phyloP scores from a whole-genome alignment of 2,329 filamentous ascomycete genomes.

The Fusarium sublunatum region DNA sequence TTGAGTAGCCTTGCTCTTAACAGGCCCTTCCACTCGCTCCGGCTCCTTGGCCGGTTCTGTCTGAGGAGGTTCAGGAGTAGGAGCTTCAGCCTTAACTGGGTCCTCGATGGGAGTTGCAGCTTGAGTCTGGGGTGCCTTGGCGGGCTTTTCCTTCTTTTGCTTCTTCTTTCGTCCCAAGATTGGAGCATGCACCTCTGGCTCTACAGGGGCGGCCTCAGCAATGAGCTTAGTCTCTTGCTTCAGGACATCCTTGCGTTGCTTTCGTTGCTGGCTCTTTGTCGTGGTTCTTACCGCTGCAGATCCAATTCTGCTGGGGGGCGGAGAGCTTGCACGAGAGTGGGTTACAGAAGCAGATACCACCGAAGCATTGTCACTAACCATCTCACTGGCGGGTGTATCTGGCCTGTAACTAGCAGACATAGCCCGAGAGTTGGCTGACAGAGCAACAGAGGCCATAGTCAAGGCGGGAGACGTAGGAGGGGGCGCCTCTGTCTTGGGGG shows the following conservation, averaged over 20 bases:
- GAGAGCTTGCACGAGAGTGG: conserved; percentile 75
- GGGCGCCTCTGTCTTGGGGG: conserved; percentile 70
- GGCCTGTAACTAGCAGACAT: conserved; percentile 62
- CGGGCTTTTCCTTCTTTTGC: conserved; percentile 77
- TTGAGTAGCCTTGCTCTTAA: conserved; percentile 47
- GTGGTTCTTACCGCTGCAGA: conserved; percentile 75
- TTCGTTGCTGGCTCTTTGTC: conserved; percentile 83
- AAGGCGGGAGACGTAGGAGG: conserved; percentile 51
- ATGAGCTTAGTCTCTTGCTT: conserved; percentile 71
- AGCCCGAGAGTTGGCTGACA: conserved; percentile 47
- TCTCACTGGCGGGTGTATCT: conserved; percentile 79
- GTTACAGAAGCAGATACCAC: conserved; percentile 77
- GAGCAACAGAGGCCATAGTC: conserved; percentile 48
- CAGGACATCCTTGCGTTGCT: conserved; percentile 75
- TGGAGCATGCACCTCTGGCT: conserved; percentile 72
- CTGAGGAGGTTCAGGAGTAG: conserved; percentile 7
- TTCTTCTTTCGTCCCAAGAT: conserved; percentile 87
- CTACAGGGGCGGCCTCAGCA: conserved; percentile 61
- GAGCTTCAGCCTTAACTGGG: conserved; percentile 30
- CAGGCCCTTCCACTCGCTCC: conserved; percentile 36
- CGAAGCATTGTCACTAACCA: conserved; percentile 80
- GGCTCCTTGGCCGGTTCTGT: conserved; percentile 18
- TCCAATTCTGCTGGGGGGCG: conserved; percentile 72
- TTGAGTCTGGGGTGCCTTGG: conserved; percentile 36
- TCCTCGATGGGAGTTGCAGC: conserved; percentile 16